These are phyloP conservation scores for Codiaeum variegatum DNA, from an alignment of 441 rosid genomes.

Conservation along the genomic window DNA sequence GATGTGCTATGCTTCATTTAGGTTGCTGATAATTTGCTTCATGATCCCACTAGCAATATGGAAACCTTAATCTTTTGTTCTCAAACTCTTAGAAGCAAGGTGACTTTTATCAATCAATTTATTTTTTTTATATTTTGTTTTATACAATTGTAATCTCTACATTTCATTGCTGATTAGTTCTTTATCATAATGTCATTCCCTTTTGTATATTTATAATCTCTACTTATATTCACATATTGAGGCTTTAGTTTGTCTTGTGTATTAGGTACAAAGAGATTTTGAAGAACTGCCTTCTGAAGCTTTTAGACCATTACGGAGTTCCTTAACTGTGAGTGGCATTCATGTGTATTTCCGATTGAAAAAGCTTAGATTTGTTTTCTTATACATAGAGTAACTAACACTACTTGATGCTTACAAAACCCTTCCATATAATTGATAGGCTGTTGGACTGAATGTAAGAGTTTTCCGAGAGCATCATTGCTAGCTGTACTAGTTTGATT, in stretches of 20 bases:
- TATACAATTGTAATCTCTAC: neutral
- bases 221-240: neutral
- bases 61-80: slow-evolving; percentile 97
- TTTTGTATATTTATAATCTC: neutral
- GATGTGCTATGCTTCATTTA: slow-evolving; percentile 24
- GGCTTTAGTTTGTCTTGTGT: slow-evolving; percentile 18
- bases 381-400: neutral
- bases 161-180: slow-evolving; percentile 7
- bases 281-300: slow-evolving; percentile 98
- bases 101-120: slow-evolving; percentile 28
- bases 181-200: neutral
- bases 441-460: slow-evolving; percentile 2
- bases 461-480: neutral
- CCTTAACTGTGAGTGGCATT: slow-evolving; percentile 65
- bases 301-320: slow-evolving; percentile 70
- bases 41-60: slow-evolving; percentile 88
- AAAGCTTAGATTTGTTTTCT: slow-evolving; percentile 13
- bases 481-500: neutral
- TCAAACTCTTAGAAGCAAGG: slow-evolving; percentile 99
- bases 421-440: neutral
- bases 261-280: slow-evolving; percentile 92
- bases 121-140: neutral
- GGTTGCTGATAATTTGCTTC: slow-evolving; percentile 99
- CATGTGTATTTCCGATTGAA: slow-evolving; percentile 10
- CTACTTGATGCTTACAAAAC: neutral